Conservation (phyloP, 2,329 filamentous ascomycete species). For the Phaeosphaeriaceae sp. region DNA sequence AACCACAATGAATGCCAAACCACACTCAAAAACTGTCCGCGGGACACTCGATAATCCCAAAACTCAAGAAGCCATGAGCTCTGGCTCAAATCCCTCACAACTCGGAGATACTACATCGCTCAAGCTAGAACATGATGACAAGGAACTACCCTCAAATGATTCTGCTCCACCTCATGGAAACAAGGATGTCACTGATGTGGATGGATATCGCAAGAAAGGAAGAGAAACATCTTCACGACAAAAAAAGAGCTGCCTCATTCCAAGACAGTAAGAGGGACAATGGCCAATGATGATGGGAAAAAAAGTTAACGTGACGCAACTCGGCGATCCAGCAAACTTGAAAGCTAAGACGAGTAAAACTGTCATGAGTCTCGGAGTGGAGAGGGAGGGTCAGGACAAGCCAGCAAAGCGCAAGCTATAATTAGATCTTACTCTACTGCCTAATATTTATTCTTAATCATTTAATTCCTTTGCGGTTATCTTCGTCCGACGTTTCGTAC, state of each 20-base stretch:
- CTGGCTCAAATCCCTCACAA: slow-evolving; percentile 15
- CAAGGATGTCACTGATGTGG: slow-evolving; percentile 14
- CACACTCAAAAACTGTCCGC: slow-evolving; percentile 39
- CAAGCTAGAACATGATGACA: slow-evolving; percentile 22
- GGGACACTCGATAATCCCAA: slow-evolving; percentile 40
- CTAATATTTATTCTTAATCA: no score
- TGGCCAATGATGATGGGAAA: slow-evolving; percentile 26
- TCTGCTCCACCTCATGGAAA: slow-evolving; percentile 14
- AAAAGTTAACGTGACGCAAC: slow-evolving; percentile 31
- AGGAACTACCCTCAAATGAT: slow-evolving; percentile 16
- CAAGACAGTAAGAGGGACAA: slow-evolving; percentile 32
- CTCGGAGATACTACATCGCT: slow-evolving; percentile 37
- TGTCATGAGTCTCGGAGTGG: slow-evolving; percentile 19
- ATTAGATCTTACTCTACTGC: background rate
- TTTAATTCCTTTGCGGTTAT: no score
- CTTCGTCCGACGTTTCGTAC: no score
- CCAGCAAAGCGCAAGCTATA: slow-evolving; percentile 26
- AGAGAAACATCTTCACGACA: slow-evolving; percentile 2
- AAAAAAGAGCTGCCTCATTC: slow-evolving; percentile 26
- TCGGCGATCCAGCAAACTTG: slow-evolving; percentile 39
- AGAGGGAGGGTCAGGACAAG: slow-evolving; percentile 27
- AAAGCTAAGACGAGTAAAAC: slow-evolving; percentile 36
- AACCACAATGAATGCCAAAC: slow-evolving; percentile 16
- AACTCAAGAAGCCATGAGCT: slow-evolving; percentile 27
- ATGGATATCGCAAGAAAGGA: slow-evolving; percentile 11